Conservation (phyloP, 163 green algal genomes). For the Prototheca cutis region DNA sequence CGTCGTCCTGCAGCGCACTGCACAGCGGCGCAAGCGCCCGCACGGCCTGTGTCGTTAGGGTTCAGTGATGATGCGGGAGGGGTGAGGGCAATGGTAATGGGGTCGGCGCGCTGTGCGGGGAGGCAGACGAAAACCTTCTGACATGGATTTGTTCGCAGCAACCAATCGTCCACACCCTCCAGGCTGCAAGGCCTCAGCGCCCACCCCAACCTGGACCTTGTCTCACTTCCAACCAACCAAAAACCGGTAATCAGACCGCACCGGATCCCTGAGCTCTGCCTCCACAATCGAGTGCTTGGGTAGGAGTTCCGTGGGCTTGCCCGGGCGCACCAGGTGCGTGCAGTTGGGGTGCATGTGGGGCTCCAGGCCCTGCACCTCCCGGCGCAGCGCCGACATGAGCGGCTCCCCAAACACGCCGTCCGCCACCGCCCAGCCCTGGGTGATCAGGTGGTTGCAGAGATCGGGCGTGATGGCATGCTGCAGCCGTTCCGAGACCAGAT, state of each 20-base stretch:
- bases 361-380: not conserved
- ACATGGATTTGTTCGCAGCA: not conserved
- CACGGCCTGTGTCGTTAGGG: too few relatives aligned
- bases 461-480: constrained; percentile 1
- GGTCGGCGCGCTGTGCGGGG: too few relatives aligned
- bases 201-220: not conserved
- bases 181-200: not conserved
- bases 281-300: constrained; percentile 2
- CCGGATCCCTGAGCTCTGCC: constrained; percentile 2
- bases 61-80: too few relatives aligned
- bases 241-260: too few relatives aligned
- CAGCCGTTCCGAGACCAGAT: not conserved
- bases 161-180: not conserved
- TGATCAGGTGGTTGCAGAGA: not conserved
- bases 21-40: not conserved
- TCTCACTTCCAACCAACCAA: not conserved
- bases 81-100: not conserved
- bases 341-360: constrained; percentile 4
- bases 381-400: not conserved
- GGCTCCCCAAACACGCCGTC: not conserved
- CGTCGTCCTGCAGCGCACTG: constrained; percentile 27
- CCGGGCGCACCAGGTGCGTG: constrained; percentile 2
- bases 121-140: not conserved
- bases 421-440: constrained; percentile 2
- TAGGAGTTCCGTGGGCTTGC: not conserved